A percentile compares a stretch with the other conserved stretches of the same genome.
Conservation (phyloP, 2,329 filamentous ascomycete genomes). For the Westerdykella sp. region DNA sequence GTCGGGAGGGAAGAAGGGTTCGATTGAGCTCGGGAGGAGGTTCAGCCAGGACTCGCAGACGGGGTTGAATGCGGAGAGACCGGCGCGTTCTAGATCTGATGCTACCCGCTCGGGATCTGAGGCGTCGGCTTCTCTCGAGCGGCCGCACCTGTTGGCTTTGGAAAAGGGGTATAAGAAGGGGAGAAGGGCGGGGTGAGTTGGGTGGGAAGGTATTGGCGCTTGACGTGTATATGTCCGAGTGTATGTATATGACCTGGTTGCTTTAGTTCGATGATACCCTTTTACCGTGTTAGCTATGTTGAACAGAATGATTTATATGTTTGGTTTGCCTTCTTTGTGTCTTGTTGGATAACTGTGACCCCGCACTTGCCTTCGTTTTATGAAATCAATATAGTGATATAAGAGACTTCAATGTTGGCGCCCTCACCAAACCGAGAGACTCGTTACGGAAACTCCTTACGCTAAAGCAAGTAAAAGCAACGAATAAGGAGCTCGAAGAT, state of each 20-base stretch:
- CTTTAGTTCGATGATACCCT: too few relatives aligned
- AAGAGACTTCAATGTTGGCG: too few relatives aligned
- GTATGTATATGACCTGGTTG: not conserved
- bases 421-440: too few relatives aligned
- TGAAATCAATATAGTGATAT: too few relatives aligned
- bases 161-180: not conserved
- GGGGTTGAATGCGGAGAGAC: not conserved
- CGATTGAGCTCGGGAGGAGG: not conserved
- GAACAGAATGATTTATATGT: too few relatives aligned
- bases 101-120: not conserved
- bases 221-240: not conserved
- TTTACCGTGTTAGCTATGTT: too few relatives aligned
- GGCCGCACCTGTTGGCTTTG: not conserved
- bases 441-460: too few relatives aligned
- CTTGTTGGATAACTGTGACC: too few relatives aligned
- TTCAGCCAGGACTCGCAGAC: not conserved
- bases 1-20: not conserved
- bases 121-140: not conserved
- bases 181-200: not conserved
- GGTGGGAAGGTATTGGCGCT: not conserved
- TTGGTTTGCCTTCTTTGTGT: too few relatives aligned
- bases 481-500: too few relatives aligned
- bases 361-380: too few relatives aligned
- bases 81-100: not conserved
- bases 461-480: too few relatives aligned